Evolutionary conservation across 768 basidiomycete species (phyloP).

Genomic region (Phylloporus scabripes): DNA sequence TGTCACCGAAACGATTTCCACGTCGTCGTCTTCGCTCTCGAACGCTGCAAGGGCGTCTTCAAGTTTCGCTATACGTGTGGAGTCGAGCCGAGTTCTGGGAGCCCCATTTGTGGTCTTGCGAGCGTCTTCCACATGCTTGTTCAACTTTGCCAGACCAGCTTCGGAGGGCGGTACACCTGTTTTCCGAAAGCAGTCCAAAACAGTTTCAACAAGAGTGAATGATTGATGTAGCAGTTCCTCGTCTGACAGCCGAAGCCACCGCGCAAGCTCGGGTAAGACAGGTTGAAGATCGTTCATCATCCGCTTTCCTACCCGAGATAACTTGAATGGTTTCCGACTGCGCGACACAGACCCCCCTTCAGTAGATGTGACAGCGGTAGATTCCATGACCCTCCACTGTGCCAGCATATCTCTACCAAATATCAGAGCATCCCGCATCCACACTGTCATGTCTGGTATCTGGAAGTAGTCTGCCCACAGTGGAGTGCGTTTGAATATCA

Average conservation of each 20-base stretch:
- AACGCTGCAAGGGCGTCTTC: constrained; percentile 64
- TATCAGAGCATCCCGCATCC: constrained; percentile 98
- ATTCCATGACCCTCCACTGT: constrained; percentile 75
- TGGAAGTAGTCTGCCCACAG: constrained; percentile 79
- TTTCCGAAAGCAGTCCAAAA: constrained; percentile 72
- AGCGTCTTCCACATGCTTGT: constrained; percentile 57
- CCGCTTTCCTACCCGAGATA: constrained; percentile 57
- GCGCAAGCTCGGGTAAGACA: constrained; percentile 71
- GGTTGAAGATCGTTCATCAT: constrained; percentile 77
- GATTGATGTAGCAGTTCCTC: constrained; percentile 88
- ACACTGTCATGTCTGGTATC: constrained; percentile 80
- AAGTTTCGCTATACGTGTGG: constrained; percentile 56
- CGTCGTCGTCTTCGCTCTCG: constrained; percentile 55
- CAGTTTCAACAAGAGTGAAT: constrained; percentile 71
- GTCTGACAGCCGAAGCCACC: constrained; percentile 92
- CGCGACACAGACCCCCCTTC: constrained; percentile 17
- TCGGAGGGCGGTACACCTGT: constrained; percentile 51
- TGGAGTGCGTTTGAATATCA: constrained; percentile 83
- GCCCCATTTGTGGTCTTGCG: constrained; percentile 42
- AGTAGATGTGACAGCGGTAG: constrained; percentile 35
- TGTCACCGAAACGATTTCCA: constrained; percentile 47
- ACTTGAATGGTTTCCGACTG: constrained; percentile 35
- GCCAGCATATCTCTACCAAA: constrained; percentile 84
- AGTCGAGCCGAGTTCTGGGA: constrained; percentile 47
- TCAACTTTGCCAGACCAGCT: constrained; percentile 58